Evolutionary conservation across 2,329 filamentous ascomycete genomes (phyloP).

Genomic region (Penicillium crustosum): DNA sequence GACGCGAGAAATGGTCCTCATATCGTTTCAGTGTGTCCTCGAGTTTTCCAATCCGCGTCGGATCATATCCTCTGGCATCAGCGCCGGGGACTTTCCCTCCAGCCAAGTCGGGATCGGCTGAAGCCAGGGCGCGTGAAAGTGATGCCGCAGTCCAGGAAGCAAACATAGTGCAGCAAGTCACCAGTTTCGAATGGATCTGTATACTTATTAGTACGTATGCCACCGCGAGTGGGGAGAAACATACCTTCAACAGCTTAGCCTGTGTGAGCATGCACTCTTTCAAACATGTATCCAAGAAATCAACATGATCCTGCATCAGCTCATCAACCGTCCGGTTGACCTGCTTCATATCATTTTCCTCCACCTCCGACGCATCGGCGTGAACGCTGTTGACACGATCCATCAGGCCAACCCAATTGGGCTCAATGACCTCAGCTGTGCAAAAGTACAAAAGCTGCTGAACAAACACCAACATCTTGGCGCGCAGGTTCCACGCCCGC

Average conservation of each 20-base stretch:
- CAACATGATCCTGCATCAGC: constrained; percentile 97
- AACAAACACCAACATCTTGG: constrained; percentile 94
- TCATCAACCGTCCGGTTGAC: constrained; percentile 87
- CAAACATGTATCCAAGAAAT: constrained; percentile 94
- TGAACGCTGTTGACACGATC: constrained; percentile 67
- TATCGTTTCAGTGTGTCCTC: constrained; percentile 87
- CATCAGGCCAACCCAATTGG: constrained; percentile 95
- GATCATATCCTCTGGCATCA: constrained; percentile 53
- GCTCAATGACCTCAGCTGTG: constrained; percentile 94
- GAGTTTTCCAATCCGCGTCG: constrained; percentile 67
- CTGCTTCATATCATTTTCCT: constrained; percentile 44
- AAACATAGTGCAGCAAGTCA: constrained; percentile 94
- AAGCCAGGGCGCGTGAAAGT: constrained; percentile 79
- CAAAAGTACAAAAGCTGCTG: constrained; percentile 97
- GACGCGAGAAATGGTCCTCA: constrained; percentile 87
- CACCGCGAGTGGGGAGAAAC: constrained; percentile 22
- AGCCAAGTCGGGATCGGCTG: constrained; percentile 74
- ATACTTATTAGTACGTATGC: constrained; percentile 7
- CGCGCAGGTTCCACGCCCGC: constrained; percentile 83
- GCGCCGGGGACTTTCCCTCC: constrained; percentile 30
- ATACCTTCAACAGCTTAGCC: constrained; percentile 84
- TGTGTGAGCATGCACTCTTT: constrained; percentile 99
- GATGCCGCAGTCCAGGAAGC: constrained; percentile 79
- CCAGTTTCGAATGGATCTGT: constrained; percentile 94
- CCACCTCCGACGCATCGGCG: constrained; percentile 40